Percentiles rank a stretch among this genome's conserved stretches.
These are phyloP conservation scores for Debaryomyces coudertii DNA, from an alignment of 1,139 yeast genomes.

Conservation along the genomic window DNA sequence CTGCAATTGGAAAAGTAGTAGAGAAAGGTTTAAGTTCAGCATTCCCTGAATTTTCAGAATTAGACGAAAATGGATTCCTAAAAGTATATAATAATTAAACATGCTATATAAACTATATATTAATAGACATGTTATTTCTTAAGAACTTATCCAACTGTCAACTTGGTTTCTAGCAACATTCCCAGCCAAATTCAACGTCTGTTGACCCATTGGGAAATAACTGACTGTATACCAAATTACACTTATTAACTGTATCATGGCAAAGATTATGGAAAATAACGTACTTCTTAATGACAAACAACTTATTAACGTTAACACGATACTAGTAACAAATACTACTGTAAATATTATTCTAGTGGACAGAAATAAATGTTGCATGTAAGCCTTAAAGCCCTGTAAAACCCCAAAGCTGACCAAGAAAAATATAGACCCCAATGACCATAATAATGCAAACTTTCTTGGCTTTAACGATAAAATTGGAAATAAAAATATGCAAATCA, in stretches of 20 bases:
- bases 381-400: conserved; percentile 55
- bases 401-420: conserved; percentile 62
- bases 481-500: conserved; percentile 57
- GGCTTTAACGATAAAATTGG: conserved; percentile 61
- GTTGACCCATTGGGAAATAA: conserved; percentile 64
- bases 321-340: conserved; percentile 50
- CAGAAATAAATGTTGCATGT: conserved; percentile 51
- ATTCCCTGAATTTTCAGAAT: conserved; percentile 22
- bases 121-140: conserved; percentile 10
- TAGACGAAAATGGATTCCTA: conserved; percentile 12
- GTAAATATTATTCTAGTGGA: conserved; percentile 57
- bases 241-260: conserved; percentile 52
- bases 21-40: conserved; percentile 43
- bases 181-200: conserved; percentile 56
- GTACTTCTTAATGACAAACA: conserved; percentile 51
- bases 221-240: conserved; percentile 63
- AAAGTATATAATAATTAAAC: conserved; percentile 16
- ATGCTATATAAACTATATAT: background rate
- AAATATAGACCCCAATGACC: conserved; percentile 64
- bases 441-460: conserved; percentile 58
- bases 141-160: conserved; percentile 58
- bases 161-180: conserved; percentile 60
- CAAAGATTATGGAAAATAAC: conserved; percentile 53
- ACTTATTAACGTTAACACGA: conserved; percentile 51
- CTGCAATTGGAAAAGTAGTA: conserved; percentile 50